A percentile compares a stretch with the other conserved stretches of the same genome.
These are phyloP conservation scores for Phaeotremella fagi DNA, from an alignment of 768 basidiomycete genomes.

Conservation along the genomic window DNA sequence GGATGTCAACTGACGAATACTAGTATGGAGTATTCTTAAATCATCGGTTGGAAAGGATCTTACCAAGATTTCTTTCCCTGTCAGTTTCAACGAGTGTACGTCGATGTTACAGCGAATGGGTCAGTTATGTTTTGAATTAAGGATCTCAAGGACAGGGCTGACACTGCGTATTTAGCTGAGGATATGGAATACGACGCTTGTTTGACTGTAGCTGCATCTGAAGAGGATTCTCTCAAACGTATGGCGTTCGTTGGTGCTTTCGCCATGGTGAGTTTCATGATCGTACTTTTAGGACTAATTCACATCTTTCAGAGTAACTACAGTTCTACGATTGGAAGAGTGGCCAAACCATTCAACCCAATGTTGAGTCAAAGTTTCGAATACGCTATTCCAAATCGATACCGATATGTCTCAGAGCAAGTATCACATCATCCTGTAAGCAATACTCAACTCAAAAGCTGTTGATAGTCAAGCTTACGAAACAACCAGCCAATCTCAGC, in stretches of 20 bases:
- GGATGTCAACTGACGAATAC: not conserved
- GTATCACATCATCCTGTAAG: constrained; percentile 83
- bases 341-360: constrained; percentile 96
- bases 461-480: not conserved
- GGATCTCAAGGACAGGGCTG: not conserved
- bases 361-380: constrained; percentile 96
- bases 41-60: constrained; percentile 93
- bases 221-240: constrained; percentile 70
- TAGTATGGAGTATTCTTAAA: constrained; percentile 93
- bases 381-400: constrained; percentile 82
- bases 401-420: constrained; percentile 91
- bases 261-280: constrained; percentile 61
- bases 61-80: constrained; percentile 91
- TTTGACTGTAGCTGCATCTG: constrained; percentile 74
- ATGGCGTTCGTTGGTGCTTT: constrained; percentile 93
- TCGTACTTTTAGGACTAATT: not conserved
- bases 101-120: constrained; percentile 94
- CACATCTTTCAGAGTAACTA: constrained; percentile 72
- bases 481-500: constrained; percentile 69
- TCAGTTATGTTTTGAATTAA: constrained; percentile 6
- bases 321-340: constrained; percentile 88
- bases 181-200: constrained; percentile 98
- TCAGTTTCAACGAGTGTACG: constrained; percentile 63
- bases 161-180: constrained; percentile 54
- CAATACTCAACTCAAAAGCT: not conserved